Base-by-base conservation (phyloP, 2,329 filamentous ascomycete genomes). In the Trichoderma sp. region DNA sequence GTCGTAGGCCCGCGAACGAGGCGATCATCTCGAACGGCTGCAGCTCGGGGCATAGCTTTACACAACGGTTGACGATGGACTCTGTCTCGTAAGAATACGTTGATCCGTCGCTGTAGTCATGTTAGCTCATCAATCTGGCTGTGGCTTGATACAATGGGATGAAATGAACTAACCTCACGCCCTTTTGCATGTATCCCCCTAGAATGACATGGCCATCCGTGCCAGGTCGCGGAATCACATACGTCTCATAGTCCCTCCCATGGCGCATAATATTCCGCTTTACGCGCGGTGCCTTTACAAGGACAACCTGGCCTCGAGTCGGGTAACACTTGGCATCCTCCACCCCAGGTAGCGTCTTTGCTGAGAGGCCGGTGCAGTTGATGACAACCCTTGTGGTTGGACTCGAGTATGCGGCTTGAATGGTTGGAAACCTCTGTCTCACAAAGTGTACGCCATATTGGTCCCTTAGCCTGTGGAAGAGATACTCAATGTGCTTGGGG, bases 181-280 rank as follows among this genome's bases (percentile, higher is more conserved):
- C 77, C 66, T 80, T 80, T 67, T 83, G 81, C 77, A 82, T 80
- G 70, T 82, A 84, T 5, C 82, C 83, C 6, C 82, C 82, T 6
- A 70, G 15, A 34, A 79, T 76, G 7, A 77, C 77, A 53, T 78
- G 74, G 24, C 78, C 81, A 9, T 82, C 80, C 0, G 82, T 83
- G 8, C 75, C 75, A 0, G 81, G 79, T 1, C 81, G 76, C 0
- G 82, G 81, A 60, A 84, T 83, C 5, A 83, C 76, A 70, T 84
- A 83, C 0, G 82, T 83, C 71, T 83, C 80, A 57, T 82, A 82
- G 68, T 81, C 79, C 28, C 77, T 78, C 0, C 81, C 81, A 63
- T 83, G 80, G 1, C 78, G 77, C 82, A 84, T 84, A 63, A 81
- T 74, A 56, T 83, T 84, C 2, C 76, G 77, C 2, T 72, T 74